phyloP scores from a whole-genome alignment of 129 eudicot genomes.

The Smallanthus sonchifolius region DNA sequence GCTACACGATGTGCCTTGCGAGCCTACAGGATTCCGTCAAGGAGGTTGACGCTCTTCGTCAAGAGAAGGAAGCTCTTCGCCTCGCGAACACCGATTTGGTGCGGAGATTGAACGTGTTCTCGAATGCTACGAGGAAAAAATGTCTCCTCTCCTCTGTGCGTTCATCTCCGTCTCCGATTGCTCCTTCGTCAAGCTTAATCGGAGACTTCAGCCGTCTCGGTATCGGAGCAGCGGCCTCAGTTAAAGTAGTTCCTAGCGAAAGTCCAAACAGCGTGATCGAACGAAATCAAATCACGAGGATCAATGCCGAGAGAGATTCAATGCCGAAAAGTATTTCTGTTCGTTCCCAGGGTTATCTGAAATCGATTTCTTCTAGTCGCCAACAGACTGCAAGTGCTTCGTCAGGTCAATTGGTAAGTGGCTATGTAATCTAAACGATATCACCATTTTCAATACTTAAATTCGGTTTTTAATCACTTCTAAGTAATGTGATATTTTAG shows the following conservation, averaged over 20 bases:
- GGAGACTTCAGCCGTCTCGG: conserved; percentile 41
- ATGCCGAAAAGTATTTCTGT: conserved; percentile 74
- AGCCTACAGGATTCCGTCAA: conserved; percentile 57
- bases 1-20: conserved; percentile 48
- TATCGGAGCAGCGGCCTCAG: conserved; percentile 24
- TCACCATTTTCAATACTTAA: background rate
- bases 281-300: conserved; percentile 31
- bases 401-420: conserved; percentile 39
- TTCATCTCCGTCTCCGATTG: conserved; percentile 13
- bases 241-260: conserved; percentile 26
- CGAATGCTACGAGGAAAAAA: conserved; percentile 42
- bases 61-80: conserved; percentile 55
- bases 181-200: conserved; percentile 14
- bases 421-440: background rate
- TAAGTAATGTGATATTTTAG: background rate
- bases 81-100: conserved; percentile 49
- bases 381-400: conserved; percentile 25
- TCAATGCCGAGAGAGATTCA: conserved; percentile 28
- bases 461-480: too few relatives aligned
- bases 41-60: conserved; percentile 53
- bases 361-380: conserved; percentile 19
- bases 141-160: conserved; percentile 34
- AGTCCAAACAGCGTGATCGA: conserved; percentile 56
- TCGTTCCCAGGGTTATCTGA: conserved; percentile 55
- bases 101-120: conserved; percentile 38